Percentiles rank a stretch among this genome's conserved stretches.
phyloP scores from a whole-genome alignment of 768 basidiomycete species.

The Amanita pallidorosea region DNA sequence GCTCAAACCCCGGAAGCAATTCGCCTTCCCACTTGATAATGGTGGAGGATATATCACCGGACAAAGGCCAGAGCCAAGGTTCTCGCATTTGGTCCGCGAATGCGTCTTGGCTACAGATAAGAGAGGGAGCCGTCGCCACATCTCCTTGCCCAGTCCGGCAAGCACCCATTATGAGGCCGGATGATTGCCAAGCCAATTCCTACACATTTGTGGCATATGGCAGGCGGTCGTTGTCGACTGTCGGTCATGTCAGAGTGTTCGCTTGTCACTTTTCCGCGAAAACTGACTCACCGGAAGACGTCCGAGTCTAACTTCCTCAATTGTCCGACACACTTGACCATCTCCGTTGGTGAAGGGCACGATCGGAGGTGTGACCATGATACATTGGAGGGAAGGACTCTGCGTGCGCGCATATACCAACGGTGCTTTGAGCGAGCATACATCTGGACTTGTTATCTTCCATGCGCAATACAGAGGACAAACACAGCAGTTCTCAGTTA shows the following conservation, averaged over 20 bases:
- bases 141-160: neutral
- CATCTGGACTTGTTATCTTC: neutral
- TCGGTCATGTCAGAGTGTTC: too few species aligned
- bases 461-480: neutral
- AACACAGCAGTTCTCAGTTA: neutral
- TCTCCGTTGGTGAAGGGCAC: neutral
- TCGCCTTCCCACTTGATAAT: neutral
- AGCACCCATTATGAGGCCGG: neutral
- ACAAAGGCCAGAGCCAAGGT: neutral
- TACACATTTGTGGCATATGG: neutral
- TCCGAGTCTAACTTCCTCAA: neutral
- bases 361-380: conserved; percentile 1
- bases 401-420: neutral
- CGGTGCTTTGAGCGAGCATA: neutral
- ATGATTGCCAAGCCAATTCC: neutral
- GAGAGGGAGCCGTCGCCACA: neutral
- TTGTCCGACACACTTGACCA: neutral
- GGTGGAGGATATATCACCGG: neutral
- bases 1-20: neutral
- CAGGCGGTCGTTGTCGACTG: neutral
- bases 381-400: neutral
- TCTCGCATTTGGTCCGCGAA: neutral
- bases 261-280: too few species aligned
- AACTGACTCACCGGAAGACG: neutral
- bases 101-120: neutral